Conservation (phyloP, 2,329 filamentous ascomycete genomes). For the Sporothrix pseudoabietina region DNA sequence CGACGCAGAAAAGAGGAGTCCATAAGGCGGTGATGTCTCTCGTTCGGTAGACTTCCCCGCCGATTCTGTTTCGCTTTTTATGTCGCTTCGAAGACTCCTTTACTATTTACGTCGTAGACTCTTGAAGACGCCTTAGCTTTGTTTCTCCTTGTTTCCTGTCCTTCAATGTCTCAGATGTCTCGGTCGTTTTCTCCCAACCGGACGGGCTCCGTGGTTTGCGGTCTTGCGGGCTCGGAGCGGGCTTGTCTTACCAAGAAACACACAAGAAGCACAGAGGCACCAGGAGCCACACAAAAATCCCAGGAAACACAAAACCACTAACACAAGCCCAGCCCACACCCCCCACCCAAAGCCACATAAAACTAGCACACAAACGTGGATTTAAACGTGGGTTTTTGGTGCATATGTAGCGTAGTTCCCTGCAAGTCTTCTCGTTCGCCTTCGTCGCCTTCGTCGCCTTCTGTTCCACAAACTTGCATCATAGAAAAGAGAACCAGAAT, state of each 20-base stretch:
- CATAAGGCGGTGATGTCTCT: constrained; percentile 4
- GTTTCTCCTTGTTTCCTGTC: neutral
- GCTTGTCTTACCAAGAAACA: constrained; percentile 15
- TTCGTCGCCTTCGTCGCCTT: neutral
- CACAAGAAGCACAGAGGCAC: no score
- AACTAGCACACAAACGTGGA: neutral
- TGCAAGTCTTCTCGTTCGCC: neutral
- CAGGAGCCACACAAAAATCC: no score
- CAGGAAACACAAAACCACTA: neutral
- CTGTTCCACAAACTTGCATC: constrained; percentile 8
- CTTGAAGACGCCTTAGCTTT: neutral
- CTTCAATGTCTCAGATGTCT: neutral
- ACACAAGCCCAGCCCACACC: neutral
- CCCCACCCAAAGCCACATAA: neutral
- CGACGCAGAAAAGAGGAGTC: neutral
- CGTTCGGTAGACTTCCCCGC: neutral
- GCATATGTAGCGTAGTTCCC: neutral
- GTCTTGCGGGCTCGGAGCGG: neutral
- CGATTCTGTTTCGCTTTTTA: constrained; percentile 4
- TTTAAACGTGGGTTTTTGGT: neutral
- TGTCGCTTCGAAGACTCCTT: neutral
- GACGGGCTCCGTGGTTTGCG: constrained; percentile 1
- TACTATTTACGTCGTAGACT: no score
- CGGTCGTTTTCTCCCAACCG: constrained; percentile 3
- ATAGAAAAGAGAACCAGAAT: neutral